Evolutionary conservation across 2,329 filamentous ascomycete genomes (phyloP).

Genomic region (Diaporthe nobilis): DNA sequence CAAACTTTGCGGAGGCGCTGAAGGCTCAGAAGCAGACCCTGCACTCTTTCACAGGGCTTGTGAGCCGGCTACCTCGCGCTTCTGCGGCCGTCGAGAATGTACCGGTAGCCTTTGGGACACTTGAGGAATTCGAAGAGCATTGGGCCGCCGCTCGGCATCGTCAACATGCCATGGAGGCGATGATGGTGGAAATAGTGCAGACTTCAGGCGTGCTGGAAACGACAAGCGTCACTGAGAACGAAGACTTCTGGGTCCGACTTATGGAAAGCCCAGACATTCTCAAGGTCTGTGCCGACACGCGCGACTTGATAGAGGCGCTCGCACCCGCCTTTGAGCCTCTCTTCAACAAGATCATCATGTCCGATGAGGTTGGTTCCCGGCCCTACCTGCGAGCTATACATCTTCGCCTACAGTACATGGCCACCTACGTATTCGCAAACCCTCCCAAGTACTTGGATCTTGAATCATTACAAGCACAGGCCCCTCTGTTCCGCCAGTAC

Average conservation of each 20-base stretch:
- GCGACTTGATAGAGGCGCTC: not conserved
- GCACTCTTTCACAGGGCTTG: constrained; percentile 47
- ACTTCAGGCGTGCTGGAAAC: constrained; percentile 4
- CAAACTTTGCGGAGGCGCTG: constrained; percentile 45
- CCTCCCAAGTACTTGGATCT: constrained; percentile 46
- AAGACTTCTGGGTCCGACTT: constrained; percentile 1
- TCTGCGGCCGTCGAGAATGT: constrained; percentile 38
- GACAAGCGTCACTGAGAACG: too few relatives aligned
- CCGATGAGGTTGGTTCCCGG: constrained; percentile 39
- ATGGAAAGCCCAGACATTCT: not conserved
- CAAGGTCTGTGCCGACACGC: not conserved
- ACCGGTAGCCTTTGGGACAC: constrained; percentile 39
- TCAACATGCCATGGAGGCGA: constrained; percentile 5
- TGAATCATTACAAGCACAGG: constrained; percentile 44
- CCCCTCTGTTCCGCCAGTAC: constrained; percentile 52
- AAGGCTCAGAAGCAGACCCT: constrained; percentile 45
- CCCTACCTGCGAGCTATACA: constrained; percentile 3
- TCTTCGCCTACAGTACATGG: constrained; percentile 35
- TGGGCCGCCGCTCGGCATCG: not conserved
- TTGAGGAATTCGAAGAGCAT: constrained; percentile 12
- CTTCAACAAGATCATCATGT: constrained; percentile 50
- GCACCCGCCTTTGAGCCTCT: constrained; percentile 45
- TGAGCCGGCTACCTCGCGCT: constrained; percentile 44
- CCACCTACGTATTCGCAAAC: constrained; percentile 49
- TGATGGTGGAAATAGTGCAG: not conserved